A percentile compares a stretch with the other conserved stretches of the same genome.
These are phyloP conservation scores for Lactarius quietus DNA, from an alignment of 768 basidiomycete species.

Conservation along the genomic window DNA sequence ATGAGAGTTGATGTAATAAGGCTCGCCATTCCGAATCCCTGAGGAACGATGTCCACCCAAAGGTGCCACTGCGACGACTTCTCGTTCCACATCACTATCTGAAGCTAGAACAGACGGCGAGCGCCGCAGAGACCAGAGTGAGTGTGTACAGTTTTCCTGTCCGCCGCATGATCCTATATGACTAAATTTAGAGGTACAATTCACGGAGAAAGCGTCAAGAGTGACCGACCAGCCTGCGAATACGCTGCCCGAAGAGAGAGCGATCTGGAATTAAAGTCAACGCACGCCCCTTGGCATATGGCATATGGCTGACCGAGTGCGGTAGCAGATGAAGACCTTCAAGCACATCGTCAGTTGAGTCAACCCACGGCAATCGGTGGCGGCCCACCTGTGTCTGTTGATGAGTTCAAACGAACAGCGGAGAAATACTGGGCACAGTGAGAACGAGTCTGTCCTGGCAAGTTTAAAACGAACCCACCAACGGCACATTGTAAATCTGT, in stretches of 20 bases:
- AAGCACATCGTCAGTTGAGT: slow-evolving; percentile 4
- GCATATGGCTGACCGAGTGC: slow-evolving; percentile 62
- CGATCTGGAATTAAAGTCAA: slow-evolving; percentile 45
- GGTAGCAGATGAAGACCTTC: slow-evolving; percentile 85
- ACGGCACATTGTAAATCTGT: slow-evolving; percentile 80
- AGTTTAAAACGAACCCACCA: slow-evolving; percentile 45
- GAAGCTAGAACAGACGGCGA: slow-evolving; percentile 57
- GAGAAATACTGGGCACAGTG: slow-evolving; percentile 63
- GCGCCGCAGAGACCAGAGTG: slow-evolving; percentile 59
- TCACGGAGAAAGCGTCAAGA: slow-evolving; percentile 1
- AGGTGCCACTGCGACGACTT: slow-evolving; percentile 57
- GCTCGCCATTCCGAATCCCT: slow-evolving; percentile 81
- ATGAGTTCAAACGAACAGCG: slow-evolving; percentile 65
- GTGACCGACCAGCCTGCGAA: slow-evolving; percentile 74
- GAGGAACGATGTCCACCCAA: slow-evolving; percentile 76
- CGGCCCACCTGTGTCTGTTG: slow-evolving; percentile 61
- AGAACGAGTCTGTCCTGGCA: slow-evolving; percentile 20
- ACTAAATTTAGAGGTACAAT: slow-evolving; percentile 14
- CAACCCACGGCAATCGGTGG: slow-evolving; percentile 2
- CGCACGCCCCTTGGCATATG: slow-evolving; percentile 26
- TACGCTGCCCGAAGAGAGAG: slow-evolving; percentile 81
- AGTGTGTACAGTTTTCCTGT: slow-evolving; percentile 84
- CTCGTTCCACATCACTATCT: slow-evolving; percentile 66
- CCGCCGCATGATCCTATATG: slow-evolving; percentile 69
- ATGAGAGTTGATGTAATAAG: slow-evolving; percentile 85